Base-by-base conservation (phyloP, 306 rosid species). In the Hippophae gyantsensis region DNA sequence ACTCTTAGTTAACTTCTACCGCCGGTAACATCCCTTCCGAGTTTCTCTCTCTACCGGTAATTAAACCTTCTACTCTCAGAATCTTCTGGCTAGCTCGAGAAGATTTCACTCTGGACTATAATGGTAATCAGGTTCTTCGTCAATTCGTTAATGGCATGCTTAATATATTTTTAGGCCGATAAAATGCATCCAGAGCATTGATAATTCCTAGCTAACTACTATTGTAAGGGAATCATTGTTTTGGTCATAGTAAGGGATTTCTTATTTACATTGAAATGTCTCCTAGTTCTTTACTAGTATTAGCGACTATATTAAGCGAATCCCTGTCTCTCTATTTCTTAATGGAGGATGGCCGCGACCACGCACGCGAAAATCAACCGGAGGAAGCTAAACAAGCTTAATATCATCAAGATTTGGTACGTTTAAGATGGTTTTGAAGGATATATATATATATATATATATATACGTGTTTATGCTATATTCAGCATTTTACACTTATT, bases 381-480 rank as follows among this genome's bases (percentile, higher is more conserved):
- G 54, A 79, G 75, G 58, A 84, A 84, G 74, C 81, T 92, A n/a
- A 64, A 76, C 50, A 86, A 76, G 74, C 76, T 92, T 45, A 77
- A 92, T 26, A 73, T 92, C 52, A 78, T 83, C 71, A 61, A 82
- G 61, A 88, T 92, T 71, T 87, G 98, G 98, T 87, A 51, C 52
- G 27, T 7, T 10, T 18, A n/a, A 18, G 9, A 12, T 2, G 4
- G 26, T 51, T 50, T 11, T 10, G 38, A 32, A 42, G 23, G 23
- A 18, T 18, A 18, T 18, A 13, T 41, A 6, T 10, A 1, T 9
- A 13, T 49, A 26, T 61, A 66, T 23, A 6, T 54, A 7, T 52
- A 61, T 9, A 38, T 23, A 18, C 12, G n/a, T 6, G 8, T 63
- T 67, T 47, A 58, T 10, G 43, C 6, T 18, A 6, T 40, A 27